phyloP scores from a whole-genome alignment of 495 filamentous ascomycete genomes.

The Jackrogersella minutella region DNA sequence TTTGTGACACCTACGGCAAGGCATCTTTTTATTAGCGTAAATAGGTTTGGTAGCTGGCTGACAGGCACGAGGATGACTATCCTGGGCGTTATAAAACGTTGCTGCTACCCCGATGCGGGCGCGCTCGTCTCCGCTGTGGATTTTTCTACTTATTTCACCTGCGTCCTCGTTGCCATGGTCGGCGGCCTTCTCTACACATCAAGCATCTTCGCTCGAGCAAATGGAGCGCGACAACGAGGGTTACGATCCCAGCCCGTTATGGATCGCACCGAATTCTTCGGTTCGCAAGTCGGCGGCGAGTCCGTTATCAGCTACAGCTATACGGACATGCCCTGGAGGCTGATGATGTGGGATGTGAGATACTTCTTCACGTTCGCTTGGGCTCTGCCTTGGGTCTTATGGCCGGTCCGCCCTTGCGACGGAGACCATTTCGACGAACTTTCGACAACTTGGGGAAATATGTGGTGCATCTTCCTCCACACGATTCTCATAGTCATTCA shows the following conservation, averaged over 20 bases:
- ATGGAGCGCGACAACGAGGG: slow-evolving; percentile 16
- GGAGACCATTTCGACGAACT: slow-evolving; percentile 66
- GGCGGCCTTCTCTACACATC: slow-evolving; percentile 26
- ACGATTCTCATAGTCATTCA: slow-evolving; percentile 60
- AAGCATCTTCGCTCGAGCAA: slow-evolving; percentile 16
- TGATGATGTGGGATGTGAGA: slow-evolving; percentile 63
- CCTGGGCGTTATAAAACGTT: slow-evolving; percentile 22
- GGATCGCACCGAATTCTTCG: slow-evolving; percentile 54
- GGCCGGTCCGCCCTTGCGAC: slow-evolving; percentile 58
- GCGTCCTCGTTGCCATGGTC: slow-evolving; percentile 21
- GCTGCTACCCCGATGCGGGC: slow-evolving; percentile 13
- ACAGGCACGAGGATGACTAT: slow-evolving; percentile 23
- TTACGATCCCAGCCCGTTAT: slow-evolving; percentile 10
- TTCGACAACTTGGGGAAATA: slow-evolving; percentile 58
- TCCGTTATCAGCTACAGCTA: slow-evolving; percentile 62
- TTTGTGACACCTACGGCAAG: slow-evolving; percentile 2
- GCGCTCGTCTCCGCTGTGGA: slow-evolving; percentile 14
- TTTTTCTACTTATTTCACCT: slow-evolving; percentile 18
- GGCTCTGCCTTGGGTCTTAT: slow-evolving; percentile 61
- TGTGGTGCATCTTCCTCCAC: slow-evolving; percentile 61
- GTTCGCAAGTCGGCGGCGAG: slow-evolving; percentile 61
- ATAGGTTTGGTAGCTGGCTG: background rate
- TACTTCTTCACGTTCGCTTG: slow-evolving; percentile 60
- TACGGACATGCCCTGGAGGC: slow-evolving; percentile 65
- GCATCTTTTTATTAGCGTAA: slow-evolving; percentile 4